Percentiles rank a stretch among this genome's conserved stretches.
These are phyloP conservation scores for Termitomyces sp. DNA, from an alignment of 768 basidiomycete species.

Conservation along the genomic window DNA sequence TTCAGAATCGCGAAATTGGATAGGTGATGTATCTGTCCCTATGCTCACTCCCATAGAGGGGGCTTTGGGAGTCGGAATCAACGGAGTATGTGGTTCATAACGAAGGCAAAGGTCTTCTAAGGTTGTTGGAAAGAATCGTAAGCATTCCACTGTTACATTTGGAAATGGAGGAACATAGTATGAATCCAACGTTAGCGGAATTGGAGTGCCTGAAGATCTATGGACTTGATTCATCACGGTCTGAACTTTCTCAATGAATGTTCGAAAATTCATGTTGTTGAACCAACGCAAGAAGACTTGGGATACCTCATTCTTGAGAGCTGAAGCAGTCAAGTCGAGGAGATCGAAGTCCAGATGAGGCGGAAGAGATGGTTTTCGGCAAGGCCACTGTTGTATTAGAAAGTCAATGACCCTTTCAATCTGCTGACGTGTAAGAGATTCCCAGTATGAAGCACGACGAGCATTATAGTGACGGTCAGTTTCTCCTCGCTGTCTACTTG, in stretches of 20 bases:
- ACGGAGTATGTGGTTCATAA: neutral
- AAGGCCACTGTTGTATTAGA: constrained; percentile 21
- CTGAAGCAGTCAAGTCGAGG: constrained; percentile 2
- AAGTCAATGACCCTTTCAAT: constrained; percentile 6
- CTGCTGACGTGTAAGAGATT: neutral
- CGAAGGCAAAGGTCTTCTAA: neutral
- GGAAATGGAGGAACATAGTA: neutral
- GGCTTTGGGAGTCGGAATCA: neutral
- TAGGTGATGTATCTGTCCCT: too few relatives aligned
- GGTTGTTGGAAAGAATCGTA: neutral
- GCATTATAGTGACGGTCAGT: neutral
- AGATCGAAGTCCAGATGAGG: neutral
- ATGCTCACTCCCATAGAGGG: neutral
- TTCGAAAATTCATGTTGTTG: constrained; percentile 15
- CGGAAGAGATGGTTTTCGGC: constrained; percentile 3
- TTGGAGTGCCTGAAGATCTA: neutral
- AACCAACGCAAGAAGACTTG: constrained; percentile 12
- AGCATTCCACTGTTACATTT: neutral
- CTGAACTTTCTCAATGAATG: constrained; percentile 15
- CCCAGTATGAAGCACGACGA: constrained; percentile 7
- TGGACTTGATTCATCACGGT: constrained; percentile 3
- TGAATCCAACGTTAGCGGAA: neutral
- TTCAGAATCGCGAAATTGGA: neutral
- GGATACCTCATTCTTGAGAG: neutral
- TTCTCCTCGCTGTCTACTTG: constrained; percentile 3